phyloP scores from a whole-genome alignment of 345 rosid genomes.

The Erucastrum elatum region DNA sequence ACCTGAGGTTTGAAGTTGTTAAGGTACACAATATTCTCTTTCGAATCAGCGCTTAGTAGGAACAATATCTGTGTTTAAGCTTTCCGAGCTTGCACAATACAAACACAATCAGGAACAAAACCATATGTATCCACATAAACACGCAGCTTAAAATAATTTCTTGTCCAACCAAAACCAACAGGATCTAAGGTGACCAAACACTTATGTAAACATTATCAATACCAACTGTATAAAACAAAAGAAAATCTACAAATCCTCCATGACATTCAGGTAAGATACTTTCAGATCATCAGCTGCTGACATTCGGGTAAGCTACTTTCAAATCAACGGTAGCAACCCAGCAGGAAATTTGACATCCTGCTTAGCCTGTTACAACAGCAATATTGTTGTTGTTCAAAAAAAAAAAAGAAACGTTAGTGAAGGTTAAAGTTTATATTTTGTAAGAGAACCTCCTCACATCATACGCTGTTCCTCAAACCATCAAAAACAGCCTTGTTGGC shows the following conservation, averaged over 20 bases:
- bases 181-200: too few relatives aligned
- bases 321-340: conserved; percentile 73
- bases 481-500: conserved; percentile 84
- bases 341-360: conserved; percentile 49
- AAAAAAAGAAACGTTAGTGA: not conserved
- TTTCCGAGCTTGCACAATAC: conserved; percentile 52
- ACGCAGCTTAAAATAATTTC: not conserved
- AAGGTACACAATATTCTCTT: conserved; percentile 75
- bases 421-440: conserved; percentile 47
- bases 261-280: conserved; percentile 40
- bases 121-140: not conserved
- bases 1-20: conserved; percentile 67
- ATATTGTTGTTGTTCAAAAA: not conserved
- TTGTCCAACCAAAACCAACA: not conserved
- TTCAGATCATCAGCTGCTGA: too few relatives aligned
- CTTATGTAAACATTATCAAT: too few relatives aligned
- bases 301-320: conserved; percentile 74
- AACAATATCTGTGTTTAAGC: conserved; percentile 65
- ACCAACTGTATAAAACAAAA: not conserved
- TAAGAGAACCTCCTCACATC: conserved; percentile 80
- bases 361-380: too few relatives aligned
- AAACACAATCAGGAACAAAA: not conserved
- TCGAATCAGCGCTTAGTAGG: conserved; percentile 50
- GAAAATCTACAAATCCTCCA: conserved; percentile 82
- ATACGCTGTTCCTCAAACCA: conserved; percentile 70